Evolutionary conservation across 805 yeast genomes (phyloP), one percentile per base, ranked within the genome.

Genomic region (Jamesozyma piceae): DNA sequence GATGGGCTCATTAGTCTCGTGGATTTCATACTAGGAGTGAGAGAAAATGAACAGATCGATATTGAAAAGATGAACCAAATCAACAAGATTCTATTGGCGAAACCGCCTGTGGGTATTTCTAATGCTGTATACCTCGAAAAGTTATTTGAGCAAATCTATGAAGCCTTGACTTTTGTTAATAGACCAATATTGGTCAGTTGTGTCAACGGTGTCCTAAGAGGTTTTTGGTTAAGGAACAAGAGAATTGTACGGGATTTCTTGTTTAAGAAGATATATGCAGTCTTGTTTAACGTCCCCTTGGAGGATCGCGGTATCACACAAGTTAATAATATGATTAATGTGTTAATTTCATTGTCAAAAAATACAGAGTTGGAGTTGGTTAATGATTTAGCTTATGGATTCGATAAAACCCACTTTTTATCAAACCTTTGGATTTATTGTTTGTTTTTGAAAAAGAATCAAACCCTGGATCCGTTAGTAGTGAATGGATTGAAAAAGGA

Each of bases 1-100:
- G 80, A 82, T 53, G 97, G 97, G 0, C 77, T 92, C 2, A 62
- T 74, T 24, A 71, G 88, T 2, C 62, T 90, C 39, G 69, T 88
- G 24, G 97, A 90, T 59, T 77, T 84, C 48, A 69, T 84, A 0
- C 66, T 83, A 13, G 95, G 95, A 0, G 66, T 84, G 21, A 67
- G 95, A 43, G 94, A 86, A 34, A 69, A 72, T 42, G 90, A 82
- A 43, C 50, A 55, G 29, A 49, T 87, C 13, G 79, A 78, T 48
- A 61, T 78, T n/a, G 77, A 75, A 27, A 82, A 78, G 49, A 68
- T 85, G 38, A 77, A 76, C 22, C 74, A 79, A 44, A 82, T 85
- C 1, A 75, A 83, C n/a, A 73, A 71, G 34, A 69, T 86, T 2
- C 58, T 90, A 14, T 57, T 82, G 24, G 62, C 79, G 15, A 79